Conservation (phyloP, 192 early-diverging fungal species). For the Chytriomyces confervae region DNA sequence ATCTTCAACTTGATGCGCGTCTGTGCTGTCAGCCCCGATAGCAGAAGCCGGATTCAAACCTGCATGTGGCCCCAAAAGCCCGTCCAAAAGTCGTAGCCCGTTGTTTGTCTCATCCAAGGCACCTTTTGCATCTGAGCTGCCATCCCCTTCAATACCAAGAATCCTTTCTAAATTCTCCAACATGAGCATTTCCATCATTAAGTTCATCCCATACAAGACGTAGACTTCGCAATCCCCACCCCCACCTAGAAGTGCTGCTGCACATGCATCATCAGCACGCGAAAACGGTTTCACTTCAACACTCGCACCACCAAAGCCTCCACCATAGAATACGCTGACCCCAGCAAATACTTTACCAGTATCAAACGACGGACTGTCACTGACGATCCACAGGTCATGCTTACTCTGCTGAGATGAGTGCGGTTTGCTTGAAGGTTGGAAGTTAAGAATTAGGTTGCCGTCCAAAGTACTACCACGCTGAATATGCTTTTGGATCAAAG, state of each 20-base stretch:
- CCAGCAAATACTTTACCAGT: slow-evolving; percentile 17
- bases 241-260: neutral
- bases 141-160: neutral
- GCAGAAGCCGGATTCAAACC: too few relatives aligned
- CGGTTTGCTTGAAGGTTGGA: neutral
- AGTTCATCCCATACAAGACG: slow-evolving; percentile 15
- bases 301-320: slow-evolving; percentile 11
- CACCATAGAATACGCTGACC: slow-evolving; percentile 36
- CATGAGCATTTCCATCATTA: slow-evolving; percentile 28
- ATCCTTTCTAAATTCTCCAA: slow-evolving; percentile 10
- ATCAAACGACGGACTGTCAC: slow-evolving; percentile 15
- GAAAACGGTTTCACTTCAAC: slow-evolving; percentile 25
- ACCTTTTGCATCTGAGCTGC: neutral
- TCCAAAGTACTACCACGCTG: too few relatives aligned
- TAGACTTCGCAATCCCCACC: neutral
- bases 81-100: too few relatives aligned
- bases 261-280: neutral
- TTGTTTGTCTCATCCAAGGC: too few relatives aligned
- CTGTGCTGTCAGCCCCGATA: too few relatives aligned
- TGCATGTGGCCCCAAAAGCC: too few relatives aligned
- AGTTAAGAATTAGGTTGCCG: too few relatives aligned
- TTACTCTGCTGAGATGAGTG: neutral
- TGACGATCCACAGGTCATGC: slow-evolving; percentile 39
- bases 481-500: too few relatives aligned
- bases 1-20: neutral